Percentiles rank a stretch among this genome's conserved stretches.
These are phyloP conservation scores for Aotearoamyces nothofagi DNA, from an alignment of 2,329 filamentous ascomycete species.

Conservation along the genomic window DNA sequence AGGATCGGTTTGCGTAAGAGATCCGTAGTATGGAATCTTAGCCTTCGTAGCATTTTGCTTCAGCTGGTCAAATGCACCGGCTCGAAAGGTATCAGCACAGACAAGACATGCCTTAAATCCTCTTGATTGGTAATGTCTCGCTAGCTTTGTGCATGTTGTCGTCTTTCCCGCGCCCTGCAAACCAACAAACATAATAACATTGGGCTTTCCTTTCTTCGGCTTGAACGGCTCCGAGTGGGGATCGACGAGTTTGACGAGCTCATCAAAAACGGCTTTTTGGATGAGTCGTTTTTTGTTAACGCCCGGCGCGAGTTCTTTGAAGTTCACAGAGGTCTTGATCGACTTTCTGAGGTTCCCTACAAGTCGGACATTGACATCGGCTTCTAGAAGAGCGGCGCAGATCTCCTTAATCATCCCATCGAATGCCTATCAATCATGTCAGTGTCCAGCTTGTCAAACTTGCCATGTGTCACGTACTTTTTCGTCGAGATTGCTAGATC, in stretches of 20 bases:
- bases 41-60: conserved; percentile 99
- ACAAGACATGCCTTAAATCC: conserved; percentile 90
- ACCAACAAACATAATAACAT: conserved; percentile 99
- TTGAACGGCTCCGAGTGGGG: conserved; percentile 92
- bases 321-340: conserved; percentile 82
- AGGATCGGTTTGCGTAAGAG: conserved; percentile 89
- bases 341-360: conserved; percentile 85
- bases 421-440: conserved; percentile 54
- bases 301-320: conserved; percentile 77
- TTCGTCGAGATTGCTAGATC: conserved; percentile 87
- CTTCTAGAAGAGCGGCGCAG: conserved; percentile 84
- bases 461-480: conserved; percentile 42
- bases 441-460: conserved; percentile 14
- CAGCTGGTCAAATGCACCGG: conserved; percentile 93
- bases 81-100: conserved; percentile 96
- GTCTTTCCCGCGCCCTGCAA: conserved; percentile 96
- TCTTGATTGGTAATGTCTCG: conserved; percentile 82
- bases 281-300: conserved; percentile 98
- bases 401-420: conserved; percentile 98
- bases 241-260: conserved; percentile 89
- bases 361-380: conserved; percentile 92
- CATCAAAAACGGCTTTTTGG: conserved; percentile 94
- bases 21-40: conserved; percentile 97
- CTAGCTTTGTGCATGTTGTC: conserved; percentile 94
- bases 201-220: conserved; percentile 88